Percentiles rank a stretch among this genome's conserved stretches.
Conservation (phyloP, 176 grass and related monocot genomes). For the Thinopyrum elongatum region DNA sequence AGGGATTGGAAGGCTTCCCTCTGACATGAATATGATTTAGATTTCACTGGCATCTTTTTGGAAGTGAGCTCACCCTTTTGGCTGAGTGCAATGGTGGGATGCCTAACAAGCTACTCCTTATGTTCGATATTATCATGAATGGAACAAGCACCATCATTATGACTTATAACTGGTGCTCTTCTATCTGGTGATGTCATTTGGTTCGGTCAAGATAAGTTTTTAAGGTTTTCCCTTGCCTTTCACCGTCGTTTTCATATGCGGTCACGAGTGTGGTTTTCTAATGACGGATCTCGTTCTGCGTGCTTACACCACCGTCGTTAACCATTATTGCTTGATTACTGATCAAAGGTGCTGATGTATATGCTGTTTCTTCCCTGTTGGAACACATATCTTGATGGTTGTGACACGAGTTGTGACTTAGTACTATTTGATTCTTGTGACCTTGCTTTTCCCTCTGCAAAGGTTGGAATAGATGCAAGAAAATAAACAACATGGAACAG, state of each 20-base stretch:
- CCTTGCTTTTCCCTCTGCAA: background rate
- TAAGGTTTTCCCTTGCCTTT: conserved; percentile 35
- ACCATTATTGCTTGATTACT: background rate
- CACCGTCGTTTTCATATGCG: conserved; percentile 8
- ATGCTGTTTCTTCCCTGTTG: background rate
- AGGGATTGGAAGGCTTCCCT: background rate
- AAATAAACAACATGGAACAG: background rate
- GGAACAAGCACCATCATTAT: conserved; percentile 22
- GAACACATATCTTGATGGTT: background rate
- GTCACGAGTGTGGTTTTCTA: conserved; percentile 17
- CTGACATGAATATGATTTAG: conserved; percentile 23
- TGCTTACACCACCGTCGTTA: background rate
- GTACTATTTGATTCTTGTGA: background rate
- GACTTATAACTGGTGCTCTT: conserved; percentile 14
- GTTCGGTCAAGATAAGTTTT: conserved; percentile 36
- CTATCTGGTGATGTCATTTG: conserved; percentile 15
- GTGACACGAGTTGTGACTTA: background rate
- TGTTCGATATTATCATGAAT: conserved; percentile 20
- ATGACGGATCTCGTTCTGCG: conserved; percentile 18
- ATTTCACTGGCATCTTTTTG: conserved; percentile 7
- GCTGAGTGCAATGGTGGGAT: conserved; percentile 13
- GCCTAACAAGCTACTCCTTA: conserved; percentile 4
- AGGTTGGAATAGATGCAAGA: conserved; percentile 24
- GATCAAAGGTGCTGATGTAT: background rate
- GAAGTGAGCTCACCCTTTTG: background rate